Base-by-base conservation (phyloP, 2,329 filamentous ascomycete genomes). In the Graphilbum sp. region DNA sequence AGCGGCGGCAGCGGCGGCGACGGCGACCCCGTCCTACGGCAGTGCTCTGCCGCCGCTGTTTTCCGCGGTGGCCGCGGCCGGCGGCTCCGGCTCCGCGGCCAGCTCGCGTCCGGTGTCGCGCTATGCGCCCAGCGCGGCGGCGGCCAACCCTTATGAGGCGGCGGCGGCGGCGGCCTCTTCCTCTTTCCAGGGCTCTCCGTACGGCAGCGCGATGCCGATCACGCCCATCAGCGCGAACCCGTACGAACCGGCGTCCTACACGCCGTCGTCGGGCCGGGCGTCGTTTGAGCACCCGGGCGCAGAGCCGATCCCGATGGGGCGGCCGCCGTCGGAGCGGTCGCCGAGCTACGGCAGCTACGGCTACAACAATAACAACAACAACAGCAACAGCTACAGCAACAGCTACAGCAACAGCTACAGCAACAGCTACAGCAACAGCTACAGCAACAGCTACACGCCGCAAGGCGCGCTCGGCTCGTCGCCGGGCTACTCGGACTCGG, bases 21-120 rank as follows among this genome's bases (percentile, higher is more conserved):
- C n/a, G n/a, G n/a, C n/a, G n/a, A n/a, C n/a, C n/a, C n/a, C n/a
- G n/a, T n/a, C n/a, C n/a, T n/a, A n/a, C n/a, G n/a, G n/a, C n/a
- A n/a, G n/a, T n/a, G n/a, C n/a, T n/a, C n/a, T n/a, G n/a, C n/a
- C n/a, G n/a, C n/a, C n/a, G n/a, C n/a, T n/a, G n/a, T n/a, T n/a
- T n/a, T n/a, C n/a, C n/a, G n/a, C n/a, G n/a, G n/a, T n/a, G n/a
- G n/a, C n/a, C n/a, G n/a, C n/a, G n/a, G n/a, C n/a, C n/a, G n/a
- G n/a, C n/a, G n/a, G n/a, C n/a, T n/a, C n/a, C n/a, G n/a, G n/a
- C n/a, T n/a, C n/a, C n/a, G n/a, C n/a, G 36, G 51, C 59, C 2
- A 49, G 58, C 5, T 67, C 63, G 5, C 59, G 61, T 39, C 62
- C 64, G 31, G 53, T 57, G 9, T 69, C 69, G n/a, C 64, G 66